Conservation (phyloP, 352 stramenopile species). For the Phytophthora multivora region DNA sequence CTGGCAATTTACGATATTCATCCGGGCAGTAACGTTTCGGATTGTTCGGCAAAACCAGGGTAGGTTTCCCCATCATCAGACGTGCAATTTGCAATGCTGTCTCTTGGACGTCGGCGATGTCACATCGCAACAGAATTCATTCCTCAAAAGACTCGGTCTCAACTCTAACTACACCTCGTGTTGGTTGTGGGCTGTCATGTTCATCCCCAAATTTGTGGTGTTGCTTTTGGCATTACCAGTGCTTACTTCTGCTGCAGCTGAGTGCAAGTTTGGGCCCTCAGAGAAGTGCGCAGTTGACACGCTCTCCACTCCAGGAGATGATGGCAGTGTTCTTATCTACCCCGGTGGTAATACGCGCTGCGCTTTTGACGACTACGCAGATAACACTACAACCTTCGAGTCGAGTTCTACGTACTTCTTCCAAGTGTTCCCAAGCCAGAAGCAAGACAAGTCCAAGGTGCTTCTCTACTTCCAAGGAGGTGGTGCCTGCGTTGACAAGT, state of each 20-base stretch:
- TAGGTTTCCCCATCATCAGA: too few relatives aligned
- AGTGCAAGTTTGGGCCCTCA: slow-evolving; percentile 26
- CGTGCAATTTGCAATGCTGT: slow-evolving; percentile 2
- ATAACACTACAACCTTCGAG: slow-evolving; percentile 30
- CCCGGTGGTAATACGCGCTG: slow-evolving; percentile 51
- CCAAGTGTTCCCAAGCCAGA: slow-evolving; percentile 50
- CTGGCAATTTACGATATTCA: too few relatives aligned
- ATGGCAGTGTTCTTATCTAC: slow-evolving; percentile 47
- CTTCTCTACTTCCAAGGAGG: slow-evolving; percentile 64
- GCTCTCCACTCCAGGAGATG: slow-evolving; percentile 18
- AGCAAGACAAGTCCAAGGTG: slow-evolving; percentile 56
- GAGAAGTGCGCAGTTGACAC: slow-evolving; percentile 34
- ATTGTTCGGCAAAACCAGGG: too few relatives aligned
- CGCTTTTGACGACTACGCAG: slow-evolving; percentile 44
- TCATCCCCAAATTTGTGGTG: slow-evolving; percentile 5
- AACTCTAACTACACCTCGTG: neutral
- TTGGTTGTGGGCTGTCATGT: slow-evolving; percentile 4
- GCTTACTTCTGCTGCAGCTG: neutral
- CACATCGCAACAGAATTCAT: neutral
- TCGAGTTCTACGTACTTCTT: slow-evolving; percentile 56
- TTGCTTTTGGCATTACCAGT: slow-evolving; percentile 11
- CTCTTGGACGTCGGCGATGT: neutral
- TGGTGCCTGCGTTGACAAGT: slow-evolving; percentile 51
- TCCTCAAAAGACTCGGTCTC: slow-evolving; percentile 7
- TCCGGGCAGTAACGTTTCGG: too few relatives aligned